These are phyloP conservation scores for Scenedesmus sp. DNA, from an alignment of 163 green algal species.

Conservation along the genomic window DNA sequence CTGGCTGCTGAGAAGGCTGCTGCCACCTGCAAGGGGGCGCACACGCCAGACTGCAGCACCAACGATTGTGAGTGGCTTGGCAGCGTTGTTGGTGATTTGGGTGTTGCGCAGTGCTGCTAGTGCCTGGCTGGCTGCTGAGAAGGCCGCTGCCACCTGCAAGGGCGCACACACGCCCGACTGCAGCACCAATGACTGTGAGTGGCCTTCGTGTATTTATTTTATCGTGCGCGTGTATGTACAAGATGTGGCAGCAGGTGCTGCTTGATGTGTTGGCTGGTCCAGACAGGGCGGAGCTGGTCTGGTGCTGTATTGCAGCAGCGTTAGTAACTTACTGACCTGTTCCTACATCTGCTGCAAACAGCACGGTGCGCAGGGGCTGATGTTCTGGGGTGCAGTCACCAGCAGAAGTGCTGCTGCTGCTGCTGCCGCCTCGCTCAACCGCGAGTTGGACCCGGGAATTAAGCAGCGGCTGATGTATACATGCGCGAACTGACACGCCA, in stretches of 20 bases:
- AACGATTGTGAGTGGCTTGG: conserved; percentile 42
- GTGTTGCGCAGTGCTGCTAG: neutral
- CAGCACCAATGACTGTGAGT: conserved; percentile 47
- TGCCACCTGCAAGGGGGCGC: conserved; percentile 18
- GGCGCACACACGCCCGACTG: conserved; percentile 5
- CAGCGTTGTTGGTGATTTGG: neutral
- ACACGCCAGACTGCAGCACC: conserved; percentile 39
- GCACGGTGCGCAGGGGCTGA: too few species aligned
- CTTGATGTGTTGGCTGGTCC: too few species aligned
- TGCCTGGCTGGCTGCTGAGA: neutral
- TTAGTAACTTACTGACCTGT: too few species aligned
- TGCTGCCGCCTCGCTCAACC: too few species aligned
- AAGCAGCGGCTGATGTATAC: too few species aligned
- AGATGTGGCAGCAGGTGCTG: neutral
- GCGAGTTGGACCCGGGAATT: too few species aligned
- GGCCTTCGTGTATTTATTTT: neutral
- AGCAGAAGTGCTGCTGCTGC: too few species aligned
- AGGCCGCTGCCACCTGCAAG: neutral
- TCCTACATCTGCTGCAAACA: too few species aligned
- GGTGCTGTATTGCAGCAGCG: too few species aligned
- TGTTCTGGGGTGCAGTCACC: too few species aligned
- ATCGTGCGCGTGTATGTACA: neutral
- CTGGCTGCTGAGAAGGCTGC: conserved; percentile 49
- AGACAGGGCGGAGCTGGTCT: too few species aligned
- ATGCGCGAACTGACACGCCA: too few species aligned